Percentiles rank a stretch among this genome's conserved stretches.
Evolutionary conservation across 768 basidiomycete genomes (phyloP).

Genomic region (Rossbeevera mucosa): DNA sequence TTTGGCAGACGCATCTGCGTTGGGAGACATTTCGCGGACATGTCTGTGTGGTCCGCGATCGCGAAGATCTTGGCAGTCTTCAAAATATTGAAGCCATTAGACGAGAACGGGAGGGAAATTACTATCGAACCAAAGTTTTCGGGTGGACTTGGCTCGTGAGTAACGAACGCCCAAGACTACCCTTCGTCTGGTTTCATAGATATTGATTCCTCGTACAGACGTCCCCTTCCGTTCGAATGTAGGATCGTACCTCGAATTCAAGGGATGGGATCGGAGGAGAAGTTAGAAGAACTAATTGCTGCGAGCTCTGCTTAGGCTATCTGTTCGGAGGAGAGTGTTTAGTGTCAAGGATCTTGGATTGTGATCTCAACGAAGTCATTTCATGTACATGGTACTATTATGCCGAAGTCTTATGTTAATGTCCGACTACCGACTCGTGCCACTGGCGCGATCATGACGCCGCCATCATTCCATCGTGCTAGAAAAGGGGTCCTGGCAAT

Average conservation of each 20-base stretch:
- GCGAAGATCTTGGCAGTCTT: neutral
- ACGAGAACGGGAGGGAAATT: neutral
- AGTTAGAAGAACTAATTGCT: too few relatives aligned
- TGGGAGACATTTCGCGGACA: neutral
- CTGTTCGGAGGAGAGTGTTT: too few relatives aligned
- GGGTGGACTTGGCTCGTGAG: neutral
- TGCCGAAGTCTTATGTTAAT: too few relatives aligned
- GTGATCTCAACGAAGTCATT: too few relatives aligned
- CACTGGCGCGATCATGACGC: too few relatives aligned
- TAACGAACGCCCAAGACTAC: neutral
- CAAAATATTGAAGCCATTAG: neutral
- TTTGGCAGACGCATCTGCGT: neutral
- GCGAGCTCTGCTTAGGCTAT: too few relatives aligned
- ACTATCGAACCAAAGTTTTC: neutral
- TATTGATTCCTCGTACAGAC: neutral
- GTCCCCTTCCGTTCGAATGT: neutral
- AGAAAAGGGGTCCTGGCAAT: too few relatives aligned
- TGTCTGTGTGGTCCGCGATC: neutral
- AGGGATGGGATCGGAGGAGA: too few relatives aligned
- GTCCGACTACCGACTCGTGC: too few relatives aligned
- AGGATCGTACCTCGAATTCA: neutral
- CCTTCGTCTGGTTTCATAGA: neutral
- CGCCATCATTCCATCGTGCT: too few relatives aligned
- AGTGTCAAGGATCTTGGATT: too few relatives aligned
- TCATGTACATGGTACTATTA: too few relatives aligned